Base-by-base conservation (phyloP, 176 grass and related monocot genomes). In the Bromus sterilis region DNA sequence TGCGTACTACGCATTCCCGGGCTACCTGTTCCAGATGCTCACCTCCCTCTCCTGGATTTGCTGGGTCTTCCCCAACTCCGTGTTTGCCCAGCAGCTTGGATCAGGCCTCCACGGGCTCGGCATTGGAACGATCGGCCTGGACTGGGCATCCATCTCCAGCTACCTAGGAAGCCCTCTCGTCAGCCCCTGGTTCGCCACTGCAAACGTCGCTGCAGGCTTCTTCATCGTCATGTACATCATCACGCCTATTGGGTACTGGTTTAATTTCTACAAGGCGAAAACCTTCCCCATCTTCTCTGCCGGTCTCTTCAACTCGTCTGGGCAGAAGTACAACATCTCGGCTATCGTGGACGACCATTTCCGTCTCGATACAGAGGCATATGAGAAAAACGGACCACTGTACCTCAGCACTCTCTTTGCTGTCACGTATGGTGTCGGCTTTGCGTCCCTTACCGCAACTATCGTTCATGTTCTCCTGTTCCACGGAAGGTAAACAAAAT, bases 41-140 rank as follows among this genome's bases (percentile, higher is more conserved):
- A 93, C 91, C n/a, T 97, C 94, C 29, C 79, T 97, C 71, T 97
- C 94, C 41, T 93, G 94, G 91, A 87, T 97, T 57, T 97, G 94
- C 13, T 97, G 91, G 91, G 10, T 91, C 32, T 94, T 97, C 66
- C 94, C 89, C 7, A 32, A 69, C 40, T 93, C 87, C 0, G 84
- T 97, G 63, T 6, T 97, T 0, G 89, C 89, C 12, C 94, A 97
- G 70, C 94, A 97, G 53, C 81, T 97, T 12, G 94, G 94, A 21
- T 97, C 91, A 5, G 94, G 94, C 5, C 86, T 97, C 44, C 43
- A 34, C 0, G 94, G 94, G 32, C 91, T 97, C 0, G 91, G 94
- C 33, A 59, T 97, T 2, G 91, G 87, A 4, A 91, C 91, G 3
- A 70, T 93, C 11, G 89, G 94, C 1, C 87, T 97, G 3, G 91